Evolutionary conservation across 352 stramenopile species (phyloP).

Genomic region (Phytophthora idaei): DNA sequence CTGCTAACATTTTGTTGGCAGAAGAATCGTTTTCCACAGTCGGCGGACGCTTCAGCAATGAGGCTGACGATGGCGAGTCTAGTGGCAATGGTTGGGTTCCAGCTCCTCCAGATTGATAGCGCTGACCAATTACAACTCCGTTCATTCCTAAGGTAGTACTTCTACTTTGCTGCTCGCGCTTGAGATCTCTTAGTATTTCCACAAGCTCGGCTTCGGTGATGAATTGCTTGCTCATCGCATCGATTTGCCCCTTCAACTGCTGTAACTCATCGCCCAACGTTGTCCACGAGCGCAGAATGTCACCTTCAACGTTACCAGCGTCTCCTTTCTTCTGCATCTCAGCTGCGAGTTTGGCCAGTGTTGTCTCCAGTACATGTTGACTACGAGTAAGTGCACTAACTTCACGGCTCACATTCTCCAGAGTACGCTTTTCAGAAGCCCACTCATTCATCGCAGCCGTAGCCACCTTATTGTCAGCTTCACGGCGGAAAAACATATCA

Average conservation of each 20-base stretch:
- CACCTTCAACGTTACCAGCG: constrained; percentile 10
- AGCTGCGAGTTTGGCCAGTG: constrained; percentile 30
- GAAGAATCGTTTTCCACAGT: constrained; percentile 29
- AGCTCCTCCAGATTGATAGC: constrained; percentile 19
- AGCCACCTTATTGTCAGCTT: constrained; percentile 33
- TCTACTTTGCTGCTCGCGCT: constrained; percentile 32
- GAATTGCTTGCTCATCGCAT: constrained; percentile 51
- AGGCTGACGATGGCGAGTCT: constrained; percentile 15
- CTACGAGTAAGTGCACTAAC: constrained; percentile 50
- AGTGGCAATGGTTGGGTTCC: constrained; percentile 8
- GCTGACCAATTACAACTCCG: constrained; percentile 40
- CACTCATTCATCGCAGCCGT: constrained; percentile 35
- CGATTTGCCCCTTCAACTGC: constrained; percentile 42
- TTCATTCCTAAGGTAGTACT: constrained; percentile 7
- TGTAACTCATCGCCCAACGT: constrained; percentile 44
- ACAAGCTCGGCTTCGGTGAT: constrained; percentile 50
- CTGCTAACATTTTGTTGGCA: constrained; percentile 38
- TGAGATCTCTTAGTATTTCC: constrained; percentile 50
- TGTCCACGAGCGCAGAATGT: constrained; percentile 15
- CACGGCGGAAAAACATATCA: constrained; percentile 45
- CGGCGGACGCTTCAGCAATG: constrained; percentile 20
- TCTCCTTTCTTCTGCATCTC: constrained; percentile 24
- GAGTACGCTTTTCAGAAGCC: constrained; percentile 41
- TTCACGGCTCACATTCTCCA: constrained; percentile 51
- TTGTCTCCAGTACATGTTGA: constrained; percentile 44